These are phyloP conservation scores for Phalaenopsis equestris DNA, from an alignment of 106 monocot genomes.

Conservation along the genomic window DNA sequence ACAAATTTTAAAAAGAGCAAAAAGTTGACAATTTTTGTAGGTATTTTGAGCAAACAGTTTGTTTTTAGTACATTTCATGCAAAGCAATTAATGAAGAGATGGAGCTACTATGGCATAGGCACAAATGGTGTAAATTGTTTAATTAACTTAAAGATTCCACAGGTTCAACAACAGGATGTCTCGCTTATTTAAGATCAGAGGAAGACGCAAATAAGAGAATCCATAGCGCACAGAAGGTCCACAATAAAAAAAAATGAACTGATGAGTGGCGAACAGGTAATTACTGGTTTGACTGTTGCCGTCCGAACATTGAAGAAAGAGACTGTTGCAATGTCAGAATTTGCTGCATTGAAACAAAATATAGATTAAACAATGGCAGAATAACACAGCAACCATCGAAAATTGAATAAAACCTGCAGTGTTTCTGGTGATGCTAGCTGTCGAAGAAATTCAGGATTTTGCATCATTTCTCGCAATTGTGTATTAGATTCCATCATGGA, in stretches of 20 bases:
- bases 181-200: neutral
- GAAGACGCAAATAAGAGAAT: neutral
- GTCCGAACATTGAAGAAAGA: slow-evolving; percentile 34
- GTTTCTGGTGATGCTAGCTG: slow-evolving; percentile 71
- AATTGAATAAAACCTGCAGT: neutral
- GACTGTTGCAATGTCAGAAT: slow-evolving; percentile 51
- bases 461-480: slow-evolving; percentile 75
- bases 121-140: neutral
- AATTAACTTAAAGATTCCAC: neutral
- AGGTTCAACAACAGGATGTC: neutral
- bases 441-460: slow-evolving; percentile 78
- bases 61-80: neutral
- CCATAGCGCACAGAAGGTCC: neutral
- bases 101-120: neutral
- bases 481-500: slow-evolving; percentile 47
- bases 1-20: neutral
- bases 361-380: neutral
- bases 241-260: neutral
- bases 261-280: neutral
- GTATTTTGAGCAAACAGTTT: neutral
- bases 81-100: neutral
- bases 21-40: neutral
- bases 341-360: slow-evolving; percentile 45
- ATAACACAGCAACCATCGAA: neutral
- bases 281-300: slow-evolving; percentile 58